Evolutionary conservation across 208 protist species (phyloP).

Genomic region (Leishmania guyanensis): DNA sequence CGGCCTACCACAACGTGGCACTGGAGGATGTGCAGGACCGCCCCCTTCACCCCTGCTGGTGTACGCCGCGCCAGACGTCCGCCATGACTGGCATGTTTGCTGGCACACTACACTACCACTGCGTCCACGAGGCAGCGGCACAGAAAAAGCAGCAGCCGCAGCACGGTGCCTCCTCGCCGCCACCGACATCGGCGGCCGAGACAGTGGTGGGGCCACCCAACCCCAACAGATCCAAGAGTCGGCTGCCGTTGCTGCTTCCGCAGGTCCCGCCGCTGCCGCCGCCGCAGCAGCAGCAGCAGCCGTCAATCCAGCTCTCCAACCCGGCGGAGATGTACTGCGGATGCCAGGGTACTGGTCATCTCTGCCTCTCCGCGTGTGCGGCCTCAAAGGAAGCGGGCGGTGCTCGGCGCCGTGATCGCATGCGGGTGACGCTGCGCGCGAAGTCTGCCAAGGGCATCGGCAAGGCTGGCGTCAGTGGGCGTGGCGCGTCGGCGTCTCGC

Average conservation of each 20-base stretch:
- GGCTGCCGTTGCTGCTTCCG: constrained; percentile 1
- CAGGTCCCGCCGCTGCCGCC: background rate
- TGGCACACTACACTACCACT: constrained; percentile 86
- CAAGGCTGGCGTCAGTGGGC: background rate
- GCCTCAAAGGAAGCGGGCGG: constrained; percentile 1
- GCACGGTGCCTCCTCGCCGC: constrained; percentile 6
- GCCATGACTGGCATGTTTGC: constrained; percentile 40
- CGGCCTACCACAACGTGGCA: constrained; percentile 11
- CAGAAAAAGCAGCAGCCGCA: constrained; percentile 8
- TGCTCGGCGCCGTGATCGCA: constrained; percentile 10
- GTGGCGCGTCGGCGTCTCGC: background rate
- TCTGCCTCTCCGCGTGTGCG: constrained; percentile 37
- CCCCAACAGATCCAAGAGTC: background rate
- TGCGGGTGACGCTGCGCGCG: constrained; percentile 18
- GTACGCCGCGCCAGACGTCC: constrained; percentile 60
- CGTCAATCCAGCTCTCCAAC: background rate
- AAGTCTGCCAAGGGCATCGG: background rate
- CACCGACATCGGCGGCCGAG: background rate
- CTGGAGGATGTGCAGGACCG: constrained; percentile 28
- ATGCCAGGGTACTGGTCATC: constrained; percentile 74
- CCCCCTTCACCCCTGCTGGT: constrained; percentile 77
- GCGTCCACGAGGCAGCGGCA: constrained; percentile 46
- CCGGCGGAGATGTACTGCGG: constrained; percentile 41
- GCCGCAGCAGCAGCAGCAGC: background rate
- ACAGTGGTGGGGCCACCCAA: background rate